Evolutionary conservation across 2,329 filamentous ascomycete genomes (phyloP), one percentile per base, ranked within the genome.

Genomic region (Raffaelea arxii): DNA sequence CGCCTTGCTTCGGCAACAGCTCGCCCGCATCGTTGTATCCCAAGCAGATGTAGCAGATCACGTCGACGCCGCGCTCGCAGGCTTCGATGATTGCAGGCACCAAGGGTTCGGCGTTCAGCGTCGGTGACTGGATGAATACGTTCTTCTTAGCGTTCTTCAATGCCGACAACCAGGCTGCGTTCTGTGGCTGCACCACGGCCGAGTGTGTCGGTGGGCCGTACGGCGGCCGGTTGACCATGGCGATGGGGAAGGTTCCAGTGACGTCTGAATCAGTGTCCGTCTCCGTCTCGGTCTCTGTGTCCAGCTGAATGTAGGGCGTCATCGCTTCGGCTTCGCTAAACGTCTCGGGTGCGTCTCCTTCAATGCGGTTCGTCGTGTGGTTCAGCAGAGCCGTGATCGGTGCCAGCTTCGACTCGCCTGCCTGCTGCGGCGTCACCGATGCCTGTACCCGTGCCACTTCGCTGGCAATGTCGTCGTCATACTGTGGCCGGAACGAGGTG

Each of bases 21-120:
- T 90, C 84, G 21, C 85, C 86, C 0, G 77, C 68, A 53, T 90
- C 86, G 51, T 90, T 90, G 64, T 91, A 91, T 1, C 86, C 84
- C 1, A 90, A 72, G 52, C 83, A 87, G 2, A 88, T 70, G 52
- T 86, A 89, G 58, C 79, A 82, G 1, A 75, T 79, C 0, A 89
- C 78, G 43, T 80, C 67, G 0, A 89, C 63, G 0, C 84, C 84
- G 1, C 84, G 69, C 49, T 78, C 71, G n/a, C 81, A 73, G 0
- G 86, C 84, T 3, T 71, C 72, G 0, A 75, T 58, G 4, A 90
- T 72, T 1, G 79, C 80, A 0, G 78, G 74, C 0, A 88, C 56
- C 0, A 89, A 65, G 0, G 78, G 80, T 47, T 76, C 74, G 1
- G 85, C 84, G 55, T 91, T 91, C 32, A 91, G 70, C 21, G 86